A percentile compares a stretch with the other conserved stretches of the same genome.
These are phyloP conservation scores for Bromus sterilis DNA, from an alignment of 176 grass and related monocot species.

Conservation along the genomic window DNA sequence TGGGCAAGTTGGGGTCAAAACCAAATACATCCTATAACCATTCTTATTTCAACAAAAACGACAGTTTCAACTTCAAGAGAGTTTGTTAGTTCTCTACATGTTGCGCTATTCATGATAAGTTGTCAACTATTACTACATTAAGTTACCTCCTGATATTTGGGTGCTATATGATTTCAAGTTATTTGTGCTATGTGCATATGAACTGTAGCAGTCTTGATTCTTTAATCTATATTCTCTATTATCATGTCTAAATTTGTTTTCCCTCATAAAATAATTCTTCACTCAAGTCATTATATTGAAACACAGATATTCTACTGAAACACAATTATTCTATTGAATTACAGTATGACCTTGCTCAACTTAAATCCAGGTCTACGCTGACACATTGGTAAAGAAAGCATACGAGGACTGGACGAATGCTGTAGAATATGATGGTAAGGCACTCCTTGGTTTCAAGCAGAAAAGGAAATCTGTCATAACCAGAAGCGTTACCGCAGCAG, in stretches of 20 bases:
- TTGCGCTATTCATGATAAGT: not conserved
- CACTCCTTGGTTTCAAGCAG: conserved; percentile 75
- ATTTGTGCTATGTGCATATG: not conserved
- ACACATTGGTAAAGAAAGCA: conserved; percentile 74
- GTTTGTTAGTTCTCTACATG: not conserved
- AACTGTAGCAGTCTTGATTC: not conserved
- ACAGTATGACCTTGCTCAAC: not conserved
- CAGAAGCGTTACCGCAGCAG: conserved; percentile 39
- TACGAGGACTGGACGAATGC: conserved; percentile 86
- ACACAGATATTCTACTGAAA: not conserved
- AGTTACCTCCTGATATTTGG: not conserved
- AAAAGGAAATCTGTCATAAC: conserved; percentile 71
- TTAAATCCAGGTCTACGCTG: conserved; percentile 49
- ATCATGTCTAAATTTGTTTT: not conserved
- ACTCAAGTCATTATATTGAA: not conserved
- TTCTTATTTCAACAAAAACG: not conserved
- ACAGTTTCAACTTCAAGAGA: not conserved
- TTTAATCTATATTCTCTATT: not conserved
- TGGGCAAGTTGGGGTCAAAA: too few species aligned
- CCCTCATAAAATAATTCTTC: not conserved
- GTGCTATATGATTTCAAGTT: not conserved
- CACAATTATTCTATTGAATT: not conserved
- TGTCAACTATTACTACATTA: not conserved
- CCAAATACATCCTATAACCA: too few species aligned
- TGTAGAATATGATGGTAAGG: conserved; percentile 93